These are phyloP conservation scores for Talaromyces borbonicus DNA, from an alignment of 495 filamentous ascomycete species.

Conservation along the genomic window DNA sequence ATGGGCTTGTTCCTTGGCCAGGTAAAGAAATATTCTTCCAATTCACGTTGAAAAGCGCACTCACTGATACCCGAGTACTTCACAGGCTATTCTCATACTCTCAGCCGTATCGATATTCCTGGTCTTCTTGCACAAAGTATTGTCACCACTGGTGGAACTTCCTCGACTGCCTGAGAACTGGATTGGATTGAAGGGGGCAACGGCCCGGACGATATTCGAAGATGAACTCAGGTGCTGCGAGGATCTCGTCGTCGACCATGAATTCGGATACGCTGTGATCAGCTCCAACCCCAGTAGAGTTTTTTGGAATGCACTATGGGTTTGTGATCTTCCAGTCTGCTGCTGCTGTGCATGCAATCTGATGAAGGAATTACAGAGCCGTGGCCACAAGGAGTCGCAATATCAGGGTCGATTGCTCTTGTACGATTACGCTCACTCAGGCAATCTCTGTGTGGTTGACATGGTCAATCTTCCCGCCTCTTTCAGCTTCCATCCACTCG, in stretches of 20 bases:
- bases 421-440: slow-evolving; percentile 4
- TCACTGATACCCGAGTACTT: background rate
- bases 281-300: slow-evolving; percentile 5
- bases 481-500: slow-evolving; percentile 2
- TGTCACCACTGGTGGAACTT: slow-evolving; percentile 6
- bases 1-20: slow-evolving; percentile 5
- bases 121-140: background rate
- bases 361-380: slow-evolving; percentile 1
- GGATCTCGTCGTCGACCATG: slow-evolving; percentile 4
- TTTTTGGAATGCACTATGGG: slow-evolving; percentile 7
- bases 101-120: background rate
- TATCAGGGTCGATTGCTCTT: slow-evolving; percentile 1
- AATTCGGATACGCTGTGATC: slow-evolving; percentile 5
- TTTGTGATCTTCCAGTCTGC: background rate
- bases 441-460: background rate
- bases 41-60: background rate
- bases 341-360: background rate
- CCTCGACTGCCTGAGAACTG: slow-evolving; percentile 6
- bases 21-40: background rate
- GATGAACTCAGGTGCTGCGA: slow-evolving; percentile 2
- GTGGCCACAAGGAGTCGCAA: background rate
- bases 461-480: background rate
- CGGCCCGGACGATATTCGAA: slow-evolving; percentile 6
- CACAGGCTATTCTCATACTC: background rate
- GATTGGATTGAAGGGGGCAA: slow-evolving; percentile 1